Evolutionary conservation across 1,139 yeast species (phyloP).

Genomic region (Blastobotrys apis): DNA sequence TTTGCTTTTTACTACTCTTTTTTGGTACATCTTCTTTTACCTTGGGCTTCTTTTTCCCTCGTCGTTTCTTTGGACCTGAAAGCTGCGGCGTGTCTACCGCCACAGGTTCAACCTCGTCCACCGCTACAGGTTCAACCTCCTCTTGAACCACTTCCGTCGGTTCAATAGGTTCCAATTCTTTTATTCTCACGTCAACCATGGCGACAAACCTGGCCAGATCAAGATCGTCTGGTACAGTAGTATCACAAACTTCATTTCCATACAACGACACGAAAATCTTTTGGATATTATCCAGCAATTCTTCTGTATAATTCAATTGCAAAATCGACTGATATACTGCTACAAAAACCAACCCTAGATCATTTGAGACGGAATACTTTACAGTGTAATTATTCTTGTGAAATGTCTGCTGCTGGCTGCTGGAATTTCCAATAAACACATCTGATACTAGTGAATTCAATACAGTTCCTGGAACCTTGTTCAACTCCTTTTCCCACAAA

Average conservation of each 20-base stretch:
- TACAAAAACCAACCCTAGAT: slow-evolving; percentile 35
- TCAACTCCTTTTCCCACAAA: slow-evolving; percentile 46
- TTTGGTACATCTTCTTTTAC: slow-evolving; percentile 6
- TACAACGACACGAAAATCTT: slow-evolving; percentile 34
- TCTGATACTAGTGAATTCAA: slow-evolving; percentile 50
- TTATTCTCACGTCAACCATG: slow-evolving; percentile 34
- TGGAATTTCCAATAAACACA: slow-evolving; percentile 41
- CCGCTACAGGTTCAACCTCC: slow-evolving; percentile 4
- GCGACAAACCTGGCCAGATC: slow-evolving; percentile 31
- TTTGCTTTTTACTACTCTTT: slow-evolving; percentile 34
- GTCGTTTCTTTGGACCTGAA: slow-evolving; percentile 22
- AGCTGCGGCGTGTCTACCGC: slow-evolving; percentile 10
- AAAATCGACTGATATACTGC: slow-evolving; percentile 37
- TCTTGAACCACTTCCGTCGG: slow-evolving; percentile 8
- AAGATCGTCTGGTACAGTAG: slow-evolving; percentile 19
- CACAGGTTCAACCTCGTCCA: slow-evolving; percentile 1
- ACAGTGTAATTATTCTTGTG: slow-evolving; percentile 36
- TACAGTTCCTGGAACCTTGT: slow-evolving; percentile 28
- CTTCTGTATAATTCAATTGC: slow-evolving; percentile 36
- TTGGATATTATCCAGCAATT: slow-evolving; percentile 33
- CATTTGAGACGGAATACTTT: slow-evolving; percentile 35
- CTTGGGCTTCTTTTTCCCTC: slow-evolving; percentile 23
- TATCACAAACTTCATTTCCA: slow-evolving; percentile 25
- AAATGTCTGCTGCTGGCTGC: slow-evolving; percentile 18
- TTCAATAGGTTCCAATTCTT: slow-evolving; percentile 23